A percentile compares a stretch with the other conserved stretches of the same genome.
Conservation (phyloP, 208 protist genomes). For the Ichthyophonus hoferi region DNA sequence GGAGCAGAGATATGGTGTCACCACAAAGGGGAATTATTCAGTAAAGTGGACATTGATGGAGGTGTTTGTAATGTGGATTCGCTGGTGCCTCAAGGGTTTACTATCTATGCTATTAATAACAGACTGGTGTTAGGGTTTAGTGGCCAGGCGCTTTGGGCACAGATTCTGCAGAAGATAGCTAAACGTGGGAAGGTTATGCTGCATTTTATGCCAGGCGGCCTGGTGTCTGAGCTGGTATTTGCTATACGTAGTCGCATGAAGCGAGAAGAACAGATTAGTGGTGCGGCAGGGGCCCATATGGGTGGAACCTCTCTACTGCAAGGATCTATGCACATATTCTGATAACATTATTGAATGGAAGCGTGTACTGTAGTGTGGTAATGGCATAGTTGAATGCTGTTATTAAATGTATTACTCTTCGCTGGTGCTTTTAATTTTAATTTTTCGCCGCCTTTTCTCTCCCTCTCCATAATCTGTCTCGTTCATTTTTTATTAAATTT, state of each 20-base stretch:
- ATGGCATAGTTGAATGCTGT: too few species aligned
- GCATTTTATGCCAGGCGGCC: background rate
- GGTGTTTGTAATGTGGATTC: background rate
- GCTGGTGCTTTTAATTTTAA: too few species aligned
- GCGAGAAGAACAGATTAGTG: background rate
- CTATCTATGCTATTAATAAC: background rate
- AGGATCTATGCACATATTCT: too few species aligned
- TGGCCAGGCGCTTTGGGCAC: background rate
- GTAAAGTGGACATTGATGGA: background rate
- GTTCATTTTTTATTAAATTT: too few species aligned
- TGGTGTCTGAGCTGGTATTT: background rate
- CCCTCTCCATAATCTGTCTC: too few species aligned
- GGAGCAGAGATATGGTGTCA: background rate
- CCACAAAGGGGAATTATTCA: background rate
- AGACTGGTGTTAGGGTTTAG: background rate
- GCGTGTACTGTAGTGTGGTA: too few species aligned
- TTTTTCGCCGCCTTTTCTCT: too few species aligned
- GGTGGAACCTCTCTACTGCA: too few species aligned
- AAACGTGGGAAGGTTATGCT: background rate
- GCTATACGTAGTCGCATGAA: background rate
- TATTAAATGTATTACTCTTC: too few species aligned
- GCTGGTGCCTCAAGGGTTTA: background rate
- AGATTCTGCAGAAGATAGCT: background rate
- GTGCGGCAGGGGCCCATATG: too few species aligned
- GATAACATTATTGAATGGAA: too few species aligned